Evolutionary conservation across 2,329 filamentous ascomycete genomes (phyloP).

Genomic region (Fusarium nematophilum): DNA sequence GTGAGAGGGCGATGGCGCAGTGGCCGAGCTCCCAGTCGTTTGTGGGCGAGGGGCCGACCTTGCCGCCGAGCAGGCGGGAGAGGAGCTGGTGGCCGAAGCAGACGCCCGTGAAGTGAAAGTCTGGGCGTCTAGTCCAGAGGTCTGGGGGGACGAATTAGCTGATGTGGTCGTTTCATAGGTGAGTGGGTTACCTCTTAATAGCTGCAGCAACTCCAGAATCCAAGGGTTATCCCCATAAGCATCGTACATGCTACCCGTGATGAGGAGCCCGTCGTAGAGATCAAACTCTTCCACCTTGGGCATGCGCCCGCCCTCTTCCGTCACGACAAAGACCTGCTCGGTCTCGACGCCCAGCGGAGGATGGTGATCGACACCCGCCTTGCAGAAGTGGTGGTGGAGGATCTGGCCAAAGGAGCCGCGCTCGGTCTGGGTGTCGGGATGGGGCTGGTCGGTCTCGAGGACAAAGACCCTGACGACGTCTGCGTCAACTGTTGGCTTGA

Average conservation of each 20-base stretch:
- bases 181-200: constrained; percentile 54
- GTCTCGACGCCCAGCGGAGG: constrained; percentile 67
- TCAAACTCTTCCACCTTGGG: constrained; percentile 64
- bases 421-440: constrained; percentile 60
- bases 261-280: constrained; percentile 76
- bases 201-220: constrained; percentile 76
- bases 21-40: constrained; percentile 81
- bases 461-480: constrained; percentile 58
- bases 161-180: background rate
- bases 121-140: constrained; percentile 61
- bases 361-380: constrained; percentile 62
- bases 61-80: constrained; percentile 75
- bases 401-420: constrained; percentile 67
- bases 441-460: constrained; percentile 68
- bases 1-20: constrained; percentile 70
- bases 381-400: constrained; percentile 61
- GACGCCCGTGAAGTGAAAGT: constrained; percentile 74
- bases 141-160: constrained; percentile 43
- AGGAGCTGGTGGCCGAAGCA: constrained; percentile 88
- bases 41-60: constrained; percentile 71
- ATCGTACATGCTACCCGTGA: constrained; percentile 77
- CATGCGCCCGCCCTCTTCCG: constrained; percentile 59
- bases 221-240: constrained; percentile 78
- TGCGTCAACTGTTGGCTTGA: constrained; percentile 40
- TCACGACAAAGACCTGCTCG: constrained; percentile 65